Evolutionary conservation across 1,139 yeast genomes (phyloP), one percentile per base, ranked within the genome.

Genomic region (Debaryomycetaceae sp.): DNA sequence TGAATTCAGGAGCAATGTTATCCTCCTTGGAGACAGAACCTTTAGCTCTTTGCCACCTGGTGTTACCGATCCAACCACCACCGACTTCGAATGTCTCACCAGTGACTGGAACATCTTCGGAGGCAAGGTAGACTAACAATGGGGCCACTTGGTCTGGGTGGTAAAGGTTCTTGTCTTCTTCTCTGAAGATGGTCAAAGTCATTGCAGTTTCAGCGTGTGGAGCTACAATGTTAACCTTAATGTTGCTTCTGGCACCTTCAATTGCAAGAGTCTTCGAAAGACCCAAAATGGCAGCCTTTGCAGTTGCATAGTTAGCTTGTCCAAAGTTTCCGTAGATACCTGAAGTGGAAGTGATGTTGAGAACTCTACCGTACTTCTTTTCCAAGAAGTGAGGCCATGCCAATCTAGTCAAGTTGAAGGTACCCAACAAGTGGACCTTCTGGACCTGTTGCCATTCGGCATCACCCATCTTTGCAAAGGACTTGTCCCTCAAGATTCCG

Each of bases 191-290:
- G 7, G 95, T 84, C 59, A 80, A 78, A 28, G 98, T 92, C 98
- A 92, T 92, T 47, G 95, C 92, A 38, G 98, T 91, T 59, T 91
- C 97, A 34, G 98, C 98, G 61, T 91, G 96, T 44, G 98, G 98
- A 35, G 98, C 98, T 62, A 89, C 84, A 37, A 81, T 76, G 61
- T 91, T 87, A 44, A 82, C 92, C 58, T 75, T 74, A 53, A 92
- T 87, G 59, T 84, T 82, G 58, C 71, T 61, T 65, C 79, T 88
- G 45, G 81, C 80, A 55, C 98, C 98, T 69, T 92, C 98, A 50
- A 86, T 73, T 18, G 98, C 97, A 48, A 88, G 64, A 33, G 97
- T 86, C 63, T 79, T 82, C 28, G 96, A 75, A 55, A 92, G 78
- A 29, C 96, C 96, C 39, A 89, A 67, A 47, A 92, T 81, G 26